These are phyloP conservation scores for Pterocarpus santalinus DNA, from an alignment of 306 rosid species.

Conservation along the genomic window DNA sequence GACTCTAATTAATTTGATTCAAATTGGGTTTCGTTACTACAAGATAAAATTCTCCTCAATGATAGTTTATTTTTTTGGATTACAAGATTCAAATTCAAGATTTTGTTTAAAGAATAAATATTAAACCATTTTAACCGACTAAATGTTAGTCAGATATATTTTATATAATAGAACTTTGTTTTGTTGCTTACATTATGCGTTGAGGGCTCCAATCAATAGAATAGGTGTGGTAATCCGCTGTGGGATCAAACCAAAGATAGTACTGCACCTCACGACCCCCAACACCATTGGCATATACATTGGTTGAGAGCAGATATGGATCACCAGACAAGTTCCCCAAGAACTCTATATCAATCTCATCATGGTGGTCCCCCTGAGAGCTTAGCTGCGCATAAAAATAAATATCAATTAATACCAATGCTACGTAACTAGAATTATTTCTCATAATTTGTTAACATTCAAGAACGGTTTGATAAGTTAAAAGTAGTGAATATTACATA, in stretches of 20 bases:
- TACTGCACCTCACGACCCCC: constrained; percentile 59
- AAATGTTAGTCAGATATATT: too few species aligned
- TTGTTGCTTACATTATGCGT: constrained; percentile 52
- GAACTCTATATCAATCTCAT: constrained; percentile 61
- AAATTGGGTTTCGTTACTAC: too few species aligned
- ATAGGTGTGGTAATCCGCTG: constrained; percentile 52
- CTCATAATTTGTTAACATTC: not conserved
- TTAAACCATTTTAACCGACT: too few species aligned
- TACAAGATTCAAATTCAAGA: too few species aligned
- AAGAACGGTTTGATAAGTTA: too few species aligned
- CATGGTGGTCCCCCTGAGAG: constrained; percentile 52
- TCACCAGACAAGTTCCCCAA: constrained; percentile 60
- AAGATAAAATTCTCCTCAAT: too few species aligned
- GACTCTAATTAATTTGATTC: too few species aligned
- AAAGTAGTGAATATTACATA: not conserved
- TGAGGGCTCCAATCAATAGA: constrained; percentile 60
- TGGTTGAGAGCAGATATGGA: constrained; percentile 60
- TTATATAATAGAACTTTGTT: not conserved
- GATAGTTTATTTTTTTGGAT: too few species aligned
- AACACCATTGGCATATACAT: constrained; percentile 52
- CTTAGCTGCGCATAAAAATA: constrained; percentile 47
- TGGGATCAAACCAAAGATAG: constrained; percentile 66
- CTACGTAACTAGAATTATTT: too few species aligned
- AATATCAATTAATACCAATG: not conserved
- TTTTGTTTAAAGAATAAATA: too few species aligned